phyloP scores from a whole-genome alignment of 768 basidiomycete genomes.

The Termitomyces sp. region DNA sequence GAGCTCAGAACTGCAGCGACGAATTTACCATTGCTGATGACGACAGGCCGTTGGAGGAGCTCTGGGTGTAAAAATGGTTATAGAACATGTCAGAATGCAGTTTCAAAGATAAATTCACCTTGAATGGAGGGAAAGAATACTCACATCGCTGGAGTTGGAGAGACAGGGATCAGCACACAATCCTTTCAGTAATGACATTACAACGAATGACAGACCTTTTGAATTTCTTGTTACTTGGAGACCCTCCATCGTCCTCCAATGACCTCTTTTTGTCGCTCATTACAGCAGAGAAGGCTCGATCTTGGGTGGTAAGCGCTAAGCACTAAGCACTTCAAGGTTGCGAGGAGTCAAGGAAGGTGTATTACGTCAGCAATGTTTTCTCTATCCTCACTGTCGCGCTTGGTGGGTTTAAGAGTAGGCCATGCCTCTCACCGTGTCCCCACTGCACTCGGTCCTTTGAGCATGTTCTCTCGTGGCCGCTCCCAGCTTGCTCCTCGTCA shows the following conservation, averaged over 20 bases:
- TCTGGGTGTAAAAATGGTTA: conserved; percentile 59
- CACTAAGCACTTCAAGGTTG: too few species aligned
- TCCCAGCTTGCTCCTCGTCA: conserved; percentile 75
- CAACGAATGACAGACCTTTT: conserved; percentile 49
- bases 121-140: conserved; percentile 39
- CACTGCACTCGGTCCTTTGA: conserved; percentile 25
- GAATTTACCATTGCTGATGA: conserved; percentile 39
- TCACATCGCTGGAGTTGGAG: conserved; percentile 57
- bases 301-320: background rate
- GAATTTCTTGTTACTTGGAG: conserved; percentile 46
- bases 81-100: conserved; percentile 57
- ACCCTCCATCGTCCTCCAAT: conserved; percentile 48
- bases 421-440: conserved; percentile 16
- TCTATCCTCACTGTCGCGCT: conserved; percentile 32
- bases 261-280: conserved; percentile 70
- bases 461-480: conserved; percentile 39
- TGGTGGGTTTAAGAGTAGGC: conserved; percentile 16
- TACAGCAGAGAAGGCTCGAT: background rate
- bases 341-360: background rate
- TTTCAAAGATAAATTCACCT: conserved; percentile 68
- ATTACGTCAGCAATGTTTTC: conserved; percentile 34
- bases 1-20: background rate
- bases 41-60: conserved; percentile 37
- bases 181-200: conserved; percentile 4
- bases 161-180: conserved; percentile 12